Base-by-base conservation (phyloP, 441 rosid species). In the Arabidopsis hybrid region DNA sequence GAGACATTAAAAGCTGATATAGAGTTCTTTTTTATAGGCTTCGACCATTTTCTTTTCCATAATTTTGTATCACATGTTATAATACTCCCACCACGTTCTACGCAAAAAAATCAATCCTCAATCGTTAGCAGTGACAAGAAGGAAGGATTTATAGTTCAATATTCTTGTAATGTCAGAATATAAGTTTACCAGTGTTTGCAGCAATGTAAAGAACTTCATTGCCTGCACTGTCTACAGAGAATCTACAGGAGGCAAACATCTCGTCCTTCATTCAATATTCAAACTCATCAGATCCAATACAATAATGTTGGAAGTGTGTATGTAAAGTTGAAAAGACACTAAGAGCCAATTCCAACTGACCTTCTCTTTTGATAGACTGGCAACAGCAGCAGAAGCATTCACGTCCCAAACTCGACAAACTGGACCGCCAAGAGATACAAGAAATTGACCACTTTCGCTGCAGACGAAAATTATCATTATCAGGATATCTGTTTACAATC, bases 351-450 rank as follows among this genome's bases (percentile, higher is more conserved):
- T 14, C 9, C 32, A 67, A 74, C 64, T 42, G 13, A 93, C 97
- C 65, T 86, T 88, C 80, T 84, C 88, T 68, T 80, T 90, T 17
- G 95, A 60, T 71, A 96, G 72, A 77, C 96, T 83, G 71, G 97
- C 87, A 66, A 83, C 80, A 64, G 79, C 83, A 57, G 82, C 76
- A 51, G 90, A 79, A 68, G 88, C 79, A 56, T 81, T 79, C 32
- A 96, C 65, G 69, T 96, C 97, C 98, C 99, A 93, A 74, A 96
- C 93, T 73, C 93, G 86, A 81, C 93, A 93, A 67, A 85, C 88
- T 61, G 85, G 92, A 75, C 88, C 38, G 66, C 92, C 96, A 88
- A 93, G 83, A 36, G 97, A 89, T 45, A 85, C 91, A 66, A 96
- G 95, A 79, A 84, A 86, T 75, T 93, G 88, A 34, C 95, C 97